Percentiles rank a stretch among this genome's conserved stretches.
These are phyloP conservation scores for Penicillium paneum DNA, from an alignment of 2,329 filamentous ascomycete genomes.

Conservation along the genomic window DNA sequence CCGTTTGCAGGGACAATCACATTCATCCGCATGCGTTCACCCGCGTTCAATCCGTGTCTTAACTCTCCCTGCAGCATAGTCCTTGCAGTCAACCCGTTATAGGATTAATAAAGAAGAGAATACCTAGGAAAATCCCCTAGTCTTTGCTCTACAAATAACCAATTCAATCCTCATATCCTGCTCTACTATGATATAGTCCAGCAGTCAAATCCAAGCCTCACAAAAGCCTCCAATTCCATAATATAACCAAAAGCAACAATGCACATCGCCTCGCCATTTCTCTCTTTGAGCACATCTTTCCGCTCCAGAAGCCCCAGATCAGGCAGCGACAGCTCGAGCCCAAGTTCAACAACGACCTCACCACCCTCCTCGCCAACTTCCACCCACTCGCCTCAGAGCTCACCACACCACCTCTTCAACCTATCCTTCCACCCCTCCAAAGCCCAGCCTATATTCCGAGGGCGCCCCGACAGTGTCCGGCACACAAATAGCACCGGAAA, in stretches of 20 bases:
- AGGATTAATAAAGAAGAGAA: slow-evolving; percentile 5
- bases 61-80: slow-evolving; percentile 23
- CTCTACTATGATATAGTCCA: background rate
- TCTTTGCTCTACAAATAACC: background rate
- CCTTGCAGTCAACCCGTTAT: slow-evolving; percentile 17
- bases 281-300: slow-evolving; percentile 34
- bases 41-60: slow-evolving; percentile 21
- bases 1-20: slow-evolving; percentile 15
- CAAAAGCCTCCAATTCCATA: slow-evolving; percentile 2
- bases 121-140: background rate
- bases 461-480: slow-evolving; percentile 1
- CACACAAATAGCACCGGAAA: background rate
- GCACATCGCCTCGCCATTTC: slow-evolving; percentile 25
- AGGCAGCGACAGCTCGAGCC: slow-evolving; percentile 18
- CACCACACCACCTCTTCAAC: slow-evolving; percentile 21
- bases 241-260: slow-evolving; percentile 13
- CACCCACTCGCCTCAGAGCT: slow-evolving; percentile 1
- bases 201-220: background rate
- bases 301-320: slow-evolving; percentile 19
- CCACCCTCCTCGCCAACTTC: slow-evolving; percentile 23
- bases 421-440: slow-evolving; percentile 27
- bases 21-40: slow-evolving; percentile 23
- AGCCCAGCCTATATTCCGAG: slow-evolving; percentile 19
- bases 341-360: slow-evolving; percentile 29
- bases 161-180: background rate